A percentile compares a stretch with the other conserved stretches of the same genome.
These are phyloP conservation scores for Fonsecaea monophora DNA, from an alignment of 2,329 filamentous ascomycete species.

Conservation along the genomic window DNA sequence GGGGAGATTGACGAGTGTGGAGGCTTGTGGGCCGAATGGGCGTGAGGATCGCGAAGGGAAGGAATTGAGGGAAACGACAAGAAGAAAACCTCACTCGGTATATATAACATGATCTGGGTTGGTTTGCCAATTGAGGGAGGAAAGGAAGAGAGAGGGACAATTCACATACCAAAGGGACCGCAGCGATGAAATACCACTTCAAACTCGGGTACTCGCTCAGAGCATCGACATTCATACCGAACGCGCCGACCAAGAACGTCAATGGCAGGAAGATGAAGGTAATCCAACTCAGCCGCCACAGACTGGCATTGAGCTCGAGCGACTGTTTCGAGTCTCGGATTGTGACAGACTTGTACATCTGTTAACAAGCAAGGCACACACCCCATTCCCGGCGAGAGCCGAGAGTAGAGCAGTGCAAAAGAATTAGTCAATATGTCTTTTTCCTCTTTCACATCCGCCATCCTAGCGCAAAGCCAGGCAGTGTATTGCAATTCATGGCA, in stretches of 20 bases:
- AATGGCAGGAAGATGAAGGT: constrained; percentile 54
- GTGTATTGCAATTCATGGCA: too few species aligned
- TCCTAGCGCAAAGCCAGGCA: background rate
- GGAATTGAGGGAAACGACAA: too few species aligned
- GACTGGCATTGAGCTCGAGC: constrained; percentile 30
- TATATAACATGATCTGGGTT: too few species aligned
- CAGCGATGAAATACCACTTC: constrained; percentile 59
- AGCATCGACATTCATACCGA: constrained; percentile 53
- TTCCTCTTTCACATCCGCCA: too few species aligned
- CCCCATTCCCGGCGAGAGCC: too few species aligned
- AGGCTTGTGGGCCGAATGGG: too few species aligned
- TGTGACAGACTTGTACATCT: constrained; percentile 58
- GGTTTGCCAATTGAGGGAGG: background rate
- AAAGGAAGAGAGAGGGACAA: background rate
- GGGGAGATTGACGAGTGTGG: too few species aligned
- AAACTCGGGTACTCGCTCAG: constrained; percentile 52
- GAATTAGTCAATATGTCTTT: too few species aligned
- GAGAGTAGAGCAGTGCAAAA: too few species aligned
- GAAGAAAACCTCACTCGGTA: too few species aligned
- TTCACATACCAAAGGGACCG: constrained; percentile 48
- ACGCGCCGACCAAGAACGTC: constrained; percentile 53
- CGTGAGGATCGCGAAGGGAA: too few species aligned
- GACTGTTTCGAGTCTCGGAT: constrained; percentile 52
- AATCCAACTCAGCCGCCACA: constrained; percentile 48
- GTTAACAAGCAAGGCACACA: too few species aligned